Evolutionary conservation across 345 rosid species (phyloP).

Genomic region (Ceriops decandra): DNA sequence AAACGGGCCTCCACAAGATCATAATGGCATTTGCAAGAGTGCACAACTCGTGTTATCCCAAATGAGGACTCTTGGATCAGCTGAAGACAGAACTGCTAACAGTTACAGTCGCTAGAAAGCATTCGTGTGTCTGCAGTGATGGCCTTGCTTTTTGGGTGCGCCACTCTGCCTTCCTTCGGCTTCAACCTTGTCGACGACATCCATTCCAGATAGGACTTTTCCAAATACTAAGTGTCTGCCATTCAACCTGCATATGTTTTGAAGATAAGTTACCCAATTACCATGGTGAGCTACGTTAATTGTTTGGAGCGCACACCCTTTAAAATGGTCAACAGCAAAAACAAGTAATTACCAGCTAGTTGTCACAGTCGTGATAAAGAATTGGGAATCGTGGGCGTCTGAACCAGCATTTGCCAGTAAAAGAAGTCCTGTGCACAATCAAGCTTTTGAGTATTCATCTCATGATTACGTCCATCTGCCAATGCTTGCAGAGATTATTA

Average conservation of each 20-base stretch:
- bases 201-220: constrained; percentile 91
- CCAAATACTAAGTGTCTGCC: constrained; percentile 94
- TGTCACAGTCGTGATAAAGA: constrained; percentile 86
- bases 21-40: too few relatives aligned
- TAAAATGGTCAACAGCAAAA: background rate
- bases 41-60: too few relatives aligned
- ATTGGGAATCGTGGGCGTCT: constrained; percentile 93
- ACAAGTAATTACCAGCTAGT: constrained; percentile 65
- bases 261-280: too few relatives aligned
- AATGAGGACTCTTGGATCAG: too few relatives aligned
- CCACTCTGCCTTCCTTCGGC: constrained; percentile 85
- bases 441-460: background rate
- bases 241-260: constrained; percentile 63
- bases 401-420: constrained; percentile 96
- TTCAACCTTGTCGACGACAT: constrained; percentile 84
- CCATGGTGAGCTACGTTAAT: too few relatives aligned
- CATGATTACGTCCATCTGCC: background rate
- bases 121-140: constrained; percentile 49
- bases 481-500: background rate
- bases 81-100: background rate
- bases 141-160: constrained; percentile 76
- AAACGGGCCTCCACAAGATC: too few relatives aligned
- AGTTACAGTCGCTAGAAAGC: background rate
- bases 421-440: constrained; percentile 46
- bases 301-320: too few relatives aligned